phyloP scores from a whole-genome alignment of 106 monocot genomes.

The Phalaenopsis aphrodite region DNA sequence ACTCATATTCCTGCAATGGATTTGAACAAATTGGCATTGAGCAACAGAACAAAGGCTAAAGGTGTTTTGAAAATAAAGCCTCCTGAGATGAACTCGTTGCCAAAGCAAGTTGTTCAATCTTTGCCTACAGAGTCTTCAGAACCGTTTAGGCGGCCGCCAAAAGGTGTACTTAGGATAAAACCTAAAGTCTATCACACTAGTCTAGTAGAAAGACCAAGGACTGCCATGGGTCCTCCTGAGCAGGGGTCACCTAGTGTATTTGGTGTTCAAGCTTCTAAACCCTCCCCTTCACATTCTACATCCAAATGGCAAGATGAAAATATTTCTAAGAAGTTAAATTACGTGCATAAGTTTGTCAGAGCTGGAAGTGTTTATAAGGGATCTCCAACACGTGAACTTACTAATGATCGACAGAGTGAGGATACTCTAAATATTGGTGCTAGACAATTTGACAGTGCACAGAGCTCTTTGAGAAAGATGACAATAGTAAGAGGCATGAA shows the following conservation, averaged over 20 bases:
- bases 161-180: constrained; percentile 84
- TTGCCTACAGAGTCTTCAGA: constrained; percentile 18
- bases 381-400: background rate
- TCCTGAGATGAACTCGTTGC: constrained; percentile 15
- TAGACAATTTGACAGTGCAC: background rate
- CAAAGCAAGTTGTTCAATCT: constrained; percentile 17
- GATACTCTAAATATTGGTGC: background rate
- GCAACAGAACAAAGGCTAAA: constrained; percentile 36
- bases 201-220: constrained; percentile 1
- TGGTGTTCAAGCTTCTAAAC: constrained; percentile 12
- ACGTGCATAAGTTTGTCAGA: background rate
- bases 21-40: background rate
- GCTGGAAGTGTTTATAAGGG: background rate
- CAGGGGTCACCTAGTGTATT: constrained; percentile 9
- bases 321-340: constrained; percentile 10
- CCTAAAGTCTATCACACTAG: constrained; percentile 16
- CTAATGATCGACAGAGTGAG: constrained; percentile 1
- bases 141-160: constrained; percentile 31
- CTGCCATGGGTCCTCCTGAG: constrained; percentile 11
- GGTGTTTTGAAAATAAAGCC: constrained; percentile 54
- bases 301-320: constrained; percentile 15
- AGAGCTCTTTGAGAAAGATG: background rate
- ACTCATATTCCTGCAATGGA: constrained; percentile 4
- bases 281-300: constrained; percentile 17
- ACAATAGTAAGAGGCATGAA: background rate